A percentile compares a stretch with the other conserved stretches of the same genome.
Conservation (phyloP, 306 rosid genomes). For the Senna tora region DNA sequence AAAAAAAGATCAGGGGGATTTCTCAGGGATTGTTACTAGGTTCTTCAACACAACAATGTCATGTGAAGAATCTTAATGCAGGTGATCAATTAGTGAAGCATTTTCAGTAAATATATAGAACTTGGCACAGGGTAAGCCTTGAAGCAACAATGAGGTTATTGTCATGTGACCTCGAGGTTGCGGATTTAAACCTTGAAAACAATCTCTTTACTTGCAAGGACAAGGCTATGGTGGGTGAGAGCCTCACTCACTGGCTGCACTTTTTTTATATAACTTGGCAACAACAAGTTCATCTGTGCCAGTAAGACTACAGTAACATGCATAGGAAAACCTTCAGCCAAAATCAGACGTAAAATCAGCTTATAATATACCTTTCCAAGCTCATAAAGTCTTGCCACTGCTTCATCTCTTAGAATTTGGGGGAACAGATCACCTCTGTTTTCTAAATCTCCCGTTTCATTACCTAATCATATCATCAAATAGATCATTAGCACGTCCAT, state of each 20-base stretch:
- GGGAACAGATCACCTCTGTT: slow-evolving; percentile 62
- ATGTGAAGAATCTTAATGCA: background rate
- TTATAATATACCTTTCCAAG: slow-evolving; percentile 70
- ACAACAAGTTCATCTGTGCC: slow-evolving; percentile 3
- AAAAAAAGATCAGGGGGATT: background rate
- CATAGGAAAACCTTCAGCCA: slow-evolving; percentile 16
- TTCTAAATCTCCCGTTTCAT: slow-evolving; percentile 57
- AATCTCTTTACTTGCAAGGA: no score
- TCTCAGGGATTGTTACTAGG: background rate
- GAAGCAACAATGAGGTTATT: no score
- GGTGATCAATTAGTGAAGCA: slow-evolving; percentile 20
- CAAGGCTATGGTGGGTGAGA: no score
- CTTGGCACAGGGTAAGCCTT: no score
- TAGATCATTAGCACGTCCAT: slow-evolving; percentile 40
- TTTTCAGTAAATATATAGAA: slow-evolving; percentile 20
- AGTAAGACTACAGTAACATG: slow-evolving; percentile 1
- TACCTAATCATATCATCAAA: slow-evolving; percentile 51
- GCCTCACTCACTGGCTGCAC: no score
- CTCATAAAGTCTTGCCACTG: slow-evolving; percentile 71
- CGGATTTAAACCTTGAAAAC: no score
- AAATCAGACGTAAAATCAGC: slow-evolving; percentile 17
- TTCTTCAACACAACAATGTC: background rate
- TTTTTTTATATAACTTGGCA: no score
- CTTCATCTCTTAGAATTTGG: slow-evolving; percentile 82
- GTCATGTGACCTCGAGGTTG: no score